phyloP scores from a whole-genome alignment of 805 yeast species.

The Yarrowia divulgata region DNA sequence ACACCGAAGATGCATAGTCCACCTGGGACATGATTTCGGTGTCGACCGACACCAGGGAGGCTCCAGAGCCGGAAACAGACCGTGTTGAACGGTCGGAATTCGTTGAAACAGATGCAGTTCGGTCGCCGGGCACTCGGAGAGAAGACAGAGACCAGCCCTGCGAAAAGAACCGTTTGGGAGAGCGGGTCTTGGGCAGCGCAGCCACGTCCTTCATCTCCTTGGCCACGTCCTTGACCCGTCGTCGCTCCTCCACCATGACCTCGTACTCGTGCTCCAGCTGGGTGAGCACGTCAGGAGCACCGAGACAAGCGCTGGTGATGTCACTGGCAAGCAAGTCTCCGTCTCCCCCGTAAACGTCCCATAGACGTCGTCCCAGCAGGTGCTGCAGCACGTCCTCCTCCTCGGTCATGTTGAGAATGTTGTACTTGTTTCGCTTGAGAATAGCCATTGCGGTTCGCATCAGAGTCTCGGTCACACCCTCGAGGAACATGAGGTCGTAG shows the following conservation, averaged over 20 bases:
- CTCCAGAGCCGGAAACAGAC: slow-evolving; percentile 24
- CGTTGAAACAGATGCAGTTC: slow-evolving; percentile 8
- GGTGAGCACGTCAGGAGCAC: slow-evolving; percentile 3
- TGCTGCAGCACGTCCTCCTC: slow-evolving; percentile 55
- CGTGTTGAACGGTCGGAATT: slow-evolving; percentile 34
- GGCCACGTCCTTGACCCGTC: slow-evolving; percentile 15
- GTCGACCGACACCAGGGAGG: slow-evolving; percentile 30
- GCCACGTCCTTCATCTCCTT: slow-evolving; percentile 14
- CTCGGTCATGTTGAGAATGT: slow-evolving; percentile 50
- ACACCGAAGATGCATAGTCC: slow-evolving; percentile 38
- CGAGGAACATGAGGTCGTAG: slow-evolving; percentile 61
- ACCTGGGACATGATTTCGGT: slow-evolving; percentile 39
- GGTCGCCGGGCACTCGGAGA: slow-evolving; percentile 25
- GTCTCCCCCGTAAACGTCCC: slow-evolving; percentile 54
- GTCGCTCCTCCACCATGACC: slow-evolving; percentile 30
- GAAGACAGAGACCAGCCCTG: slow-evolving; percentile 39
- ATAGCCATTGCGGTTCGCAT: slow-evolving; percentile 64
- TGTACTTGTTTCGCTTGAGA: slow-evolving; percentile 57
- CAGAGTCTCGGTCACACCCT: slow-evolving; percentile 62
- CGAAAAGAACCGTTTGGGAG: slow-evolving; percentile 34
- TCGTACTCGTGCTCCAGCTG: slow-evolving; percentile 26
- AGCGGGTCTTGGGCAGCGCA: neutral
- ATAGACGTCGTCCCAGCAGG: slow-evolving; percentile 53
- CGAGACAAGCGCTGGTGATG: slow-evolving; percentile 41
- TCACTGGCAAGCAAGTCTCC: slow-evolving; percentile 52